Conservation (phyloP, 352 stramenopile genomes). For the Globisporangium cederbergense region DNA sequence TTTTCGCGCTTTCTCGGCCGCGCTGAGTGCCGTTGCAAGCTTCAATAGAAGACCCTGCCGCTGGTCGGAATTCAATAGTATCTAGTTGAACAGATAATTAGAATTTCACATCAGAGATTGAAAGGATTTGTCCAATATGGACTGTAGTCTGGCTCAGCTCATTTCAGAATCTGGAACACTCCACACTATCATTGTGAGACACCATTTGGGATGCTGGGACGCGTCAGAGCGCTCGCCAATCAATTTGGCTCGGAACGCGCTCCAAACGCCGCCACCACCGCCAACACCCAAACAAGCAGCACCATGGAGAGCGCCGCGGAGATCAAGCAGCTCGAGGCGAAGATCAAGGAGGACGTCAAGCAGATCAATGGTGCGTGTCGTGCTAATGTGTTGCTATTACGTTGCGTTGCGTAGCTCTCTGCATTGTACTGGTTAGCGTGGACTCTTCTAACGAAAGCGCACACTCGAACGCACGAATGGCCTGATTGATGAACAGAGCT, state of each 20-base stretch:
- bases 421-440: background rate
- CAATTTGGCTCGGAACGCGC: conserved; percentile 18
- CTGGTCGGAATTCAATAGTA: too few species aligned
- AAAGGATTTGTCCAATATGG: background rate
- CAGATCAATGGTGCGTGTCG: conserved; percentile 62
- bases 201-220: background rate
- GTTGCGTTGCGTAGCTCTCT: background rate
- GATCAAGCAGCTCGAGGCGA: conserved; percentile 85
- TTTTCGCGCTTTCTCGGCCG: conserved; percentile 1
- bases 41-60: background rate
- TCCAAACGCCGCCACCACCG: conserved; percentile 17
- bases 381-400: background rate
- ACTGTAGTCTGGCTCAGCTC: too few species aligned
- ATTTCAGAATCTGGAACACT: background rate
- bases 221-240: conserved; percentile 14
- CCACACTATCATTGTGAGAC: background rate
- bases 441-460: background rate
- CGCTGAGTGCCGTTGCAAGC: background rate
- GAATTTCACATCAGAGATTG: background rate
- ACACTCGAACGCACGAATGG: background rate
- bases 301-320: conserved; percentile 57
- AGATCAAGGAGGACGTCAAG: conserved; percentile 85
- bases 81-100: background rate
- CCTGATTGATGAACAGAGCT: conserved; percentile 33
- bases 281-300: background rate